phyloP scores from a whole-genome alignment of 176 grass and related monocot species.

The Carex kokanica region DNA sequence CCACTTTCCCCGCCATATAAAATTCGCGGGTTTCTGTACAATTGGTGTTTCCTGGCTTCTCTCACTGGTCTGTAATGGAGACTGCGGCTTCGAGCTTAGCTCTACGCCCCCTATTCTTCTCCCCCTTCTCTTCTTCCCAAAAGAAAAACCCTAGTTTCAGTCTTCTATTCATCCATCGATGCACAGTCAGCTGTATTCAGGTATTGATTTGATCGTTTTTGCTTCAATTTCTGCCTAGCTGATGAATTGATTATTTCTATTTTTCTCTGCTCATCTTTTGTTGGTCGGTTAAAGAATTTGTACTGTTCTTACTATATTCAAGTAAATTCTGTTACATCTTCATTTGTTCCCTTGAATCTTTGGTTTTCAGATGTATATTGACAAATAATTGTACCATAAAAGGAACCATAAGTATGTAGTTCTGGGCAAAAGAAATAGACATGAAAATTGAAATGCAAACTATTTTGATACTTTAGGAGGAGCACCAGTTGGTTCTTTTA shows the following conservation, averaged over 20 bases:
- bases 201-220: conserved; percentile 13
- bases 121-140: conserved; percentile 20
- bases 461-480: neutral
- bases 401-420: neutral
- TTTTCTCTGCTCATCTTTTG: neutral
- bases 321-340: neutral
- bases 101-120: conserved; percentile 19
- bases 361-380: neutral
- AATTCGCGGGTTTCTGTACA: neutral
- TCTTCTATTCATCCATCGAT: conserved; percentile 19
- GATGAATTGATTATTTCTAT: neutral
- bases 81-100: conserved; percentile 30
- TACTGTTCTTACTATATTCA: neutral
- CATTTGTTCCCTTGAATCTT: neutral
- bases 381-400: neutral
- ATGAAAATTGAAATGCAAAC: neutral
- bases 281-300: neutral
- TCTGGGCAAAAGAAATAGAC: neutral
- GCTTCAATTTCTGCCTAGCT: neutral
- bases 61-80: conserved; percentile 14
- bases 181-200: neutral
- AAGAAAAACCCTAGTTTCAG: neutral
- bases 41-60: neutral
- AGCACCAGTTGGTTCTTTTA: neutral
- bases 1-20: conserved; percentile 10